Evolutionary conservation across 768 basidiomycete species (phyloP), one percentile per base, ranked within the genome.

Genomic region (Candolleomyces aberdarensis): DNA sequence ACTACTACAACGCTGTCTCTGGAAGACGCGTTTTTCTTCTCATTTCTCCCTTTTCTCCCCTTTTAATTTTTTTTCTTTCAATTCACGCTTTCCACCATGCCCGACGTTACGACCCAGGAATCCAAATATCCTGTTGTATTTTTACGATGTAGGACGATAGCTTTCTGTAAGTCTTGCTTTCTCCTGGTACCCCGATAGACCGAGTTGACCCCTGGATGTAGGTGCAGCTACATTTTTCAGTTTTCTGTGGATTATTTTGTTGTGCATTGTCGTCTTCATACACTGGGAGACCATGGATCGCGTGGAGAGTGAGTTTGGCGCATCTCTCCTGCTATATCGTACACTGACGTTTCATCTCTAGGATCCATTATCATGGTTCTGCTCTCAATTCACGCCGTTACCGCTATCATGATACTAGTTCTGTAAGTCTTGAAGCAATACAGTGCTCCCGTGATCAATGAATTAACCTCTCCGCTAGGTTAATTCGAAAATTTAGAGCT

Each of bases 311-410:
- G 32, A 56, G 73, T 64, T 19, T 8, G 20, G 13, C 39, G 11
- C 20, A 39, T 10, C 1, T 39, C 6, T 53, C 43, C 26, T 57
- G 17, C 19, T 57, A 19, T 29, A 7, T 1, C 32, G 10, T 20
- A 6, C 3, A 43, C 6, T 32, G 4, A 53, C 9, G 26, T 10
- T 39, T 22, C 14, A n/a, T 3, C 15, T 54, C 15, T 31, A 74
- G 73, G 70, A 49, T 69, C 69, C 39, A 61, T 71, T 36, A 57
- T 74, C 15, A 51, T 66, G 17, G 69, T 71, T 49, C 69, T 74
- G 64, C 55, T 72, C 4, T 57, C 68, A n/a, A 57, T 67, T 39
- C 60, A 74, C 41, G 66, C 68, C 15, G 58, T 71, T 40, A 74
- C 73, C 3, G 58, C 69, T 6, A 58, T 72, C 29, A 65, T 70